Percentiles rank a stretch among this genome's conserved stretches.
These are phyloP conservation scores for Penicillium robsamsonii DNA, from an alignment of 495 filamentous ascomycete genomes.

Conservation along the genomic window DNA sequence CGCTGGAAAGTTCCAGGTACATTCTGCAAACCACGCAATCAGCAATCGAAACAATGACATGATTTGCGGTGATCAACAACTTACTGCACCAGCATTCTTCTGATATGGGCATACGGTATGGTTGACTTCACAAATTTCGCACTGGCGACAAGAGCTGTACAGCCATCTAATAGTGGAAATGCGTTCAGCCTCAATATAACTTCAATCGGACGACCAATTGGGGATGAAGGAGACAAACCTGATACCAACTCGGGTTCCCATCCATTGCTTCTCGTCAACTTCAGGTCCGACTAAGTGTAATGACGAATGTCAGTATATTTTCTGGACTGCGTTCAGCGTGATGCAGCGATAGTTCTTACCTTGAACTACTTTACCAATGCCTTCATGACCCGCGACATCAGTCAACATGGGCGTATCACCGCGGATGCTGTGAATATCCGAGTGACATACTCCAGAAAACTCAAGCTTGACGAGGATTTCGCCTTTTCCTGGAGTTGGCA, in stretches of 20 bases:
- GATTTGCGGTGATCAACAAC: neutral
- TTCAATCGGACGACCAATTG: neutral
- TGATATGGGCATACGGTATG: slow-evolving; percentile 45
- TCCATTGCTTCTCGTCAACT: slow-evolving; percentile 32
- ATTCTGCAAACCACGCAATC: slow-evolving; percentile 25
- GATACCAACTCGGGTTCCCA: slow-evolving; percentile 39
- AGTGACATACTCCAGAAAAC: slow-evolving; percentile 45
- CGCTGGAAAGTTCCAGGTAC: slow-evolving; percentile 48
- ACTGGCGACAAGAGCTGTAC: slow-evolving; percentile 43
- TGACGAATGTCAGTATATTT: neutral
- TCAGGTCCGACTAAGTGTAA: slow-evolving; percentile 28
- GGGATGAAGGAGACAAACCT: slow-evolving; percentile 25
- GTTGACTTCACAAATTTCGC: slow-evolving; percentile 48
- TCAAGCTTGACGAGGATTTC: slow-evolving; percentile 44
- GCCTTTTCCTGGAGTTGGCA: slow-evolving; percentile 35
- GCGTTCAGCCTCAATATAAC: neutral
- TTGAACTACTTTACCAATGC: slow-evolving; percentile 39
- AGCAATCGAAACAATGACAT: neutral
- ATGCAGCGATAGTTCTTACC: slow-evolving; percentile 19
- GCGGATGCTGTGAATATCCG: slow-evolving; percentile 44
- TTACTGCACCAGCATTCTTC: slow-evolving; percentile 45
- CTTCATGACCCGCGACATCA: slow-evolving; percentile 46
- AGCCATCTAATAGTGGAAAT: slow-evolving; percentile 34
- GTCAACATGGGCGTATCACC: slow-evolving; percentile 49
- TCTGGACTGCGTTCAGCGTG: neutral